A percentile compares a stretch with the other conserved stretches of the same genome.
These are phyloP conservation scores for Aquilaria yunnanensis DNA, from an alignment of 345 rosid species.

Conservation along the genomic window DNA sequence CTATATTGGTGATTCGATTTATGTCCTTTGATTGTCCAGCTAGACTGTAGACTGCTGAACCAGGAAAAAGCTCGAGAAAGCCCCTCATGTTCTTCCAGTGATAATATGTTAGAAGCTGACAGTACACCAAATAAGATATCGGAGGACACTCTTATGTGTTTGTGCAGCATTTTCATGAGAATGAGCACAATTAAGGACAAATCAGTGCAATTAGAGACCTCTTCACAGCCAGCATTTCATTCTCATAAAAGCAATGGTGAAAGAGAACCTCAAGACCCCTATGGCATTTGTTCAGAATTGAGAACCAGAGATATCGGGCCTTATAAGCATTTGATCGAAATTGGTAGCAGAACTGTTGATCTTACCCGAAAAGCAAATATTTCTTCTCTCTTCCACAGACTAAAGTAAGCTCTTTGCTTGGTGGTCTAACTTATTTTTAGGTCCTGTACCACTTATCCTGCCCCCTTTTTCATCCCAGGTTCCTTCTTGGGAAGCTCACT, in stretches of 20 bases:
- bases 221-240: constrained; percentile 7
- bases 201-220: constrained; percentile 15
- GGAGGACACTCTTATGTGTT: constrained; percentile 59
- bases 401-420: constrained; percentile 48
- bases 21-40: constrained; percentile 32
- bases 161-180: constrained; percentile 57
- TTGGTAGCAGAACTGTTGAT: constrained; percentile 57
- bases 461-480: constrained; percentile 35
- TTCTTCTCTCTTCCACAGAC: constrained; percentile 57
- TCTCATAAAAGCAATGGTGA: constrained; percentile 16
- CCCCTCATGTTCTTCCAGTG: constrained; percentile 34
- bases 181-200: constrained; percentile 56
- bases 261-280: constrained; percentile 45
- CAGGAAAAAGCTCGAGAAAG: constrained; percentile 54
- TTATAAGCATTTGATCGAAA: constrained; percentile 45
- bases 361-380: constrained; percentile 46
- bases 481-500: constrained; percentile 67
- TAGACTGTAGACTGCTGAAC: constrained; percentile 55
- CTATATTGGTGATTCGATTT: constrained; percentile 6
- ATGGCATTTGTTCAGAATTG: constrained; percentile 34
- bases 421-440: neutral
- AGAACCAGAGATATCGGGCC: constrained; percentile 51
- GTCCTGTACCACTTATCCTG: constrained; percentile 11
- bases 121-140: constrained; percentile 61
- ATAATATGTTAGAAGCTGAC: constrained; percentile 30